Base-by-base conservation (phyloP, 345 rosid genomes). In the Populus tremula region DNA sequence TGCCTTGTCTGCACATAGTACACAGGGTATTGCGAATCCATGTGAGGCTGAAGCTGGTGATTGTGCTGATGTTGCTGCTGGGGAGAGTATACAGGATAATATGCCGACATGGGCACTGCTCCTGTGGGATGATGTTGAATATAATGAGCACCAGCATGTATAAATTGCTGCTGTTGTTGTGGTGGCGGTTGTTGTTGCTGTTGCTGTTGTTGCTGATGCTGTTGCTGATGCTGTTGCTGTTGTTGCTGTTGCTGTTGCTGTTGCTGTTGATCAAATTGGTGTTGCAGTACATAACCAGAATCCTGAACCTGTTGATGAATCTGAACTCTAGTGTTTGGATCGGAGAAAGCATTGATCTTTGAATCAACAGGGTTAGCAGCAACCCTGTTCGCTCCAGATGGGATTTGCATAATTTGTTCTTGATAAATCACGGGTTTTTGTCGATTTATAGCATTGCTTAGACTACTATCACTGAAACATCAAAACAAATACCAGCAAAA, bases 21-120 rank as follows among this genome's bases (percentile, higher is more conserved):
- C 62, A 93, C 76, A 3, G 93, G 93, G 71, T 93, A 93, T 74
- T 90, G 98, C 87, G 93, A 98, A 80, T 91, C 97, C 66, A 90
- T 84, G 79, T 91, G 98, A 59, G 83, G 90, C 13, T 83, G 90
- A 68, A 86, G 97, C 1, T 86, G 91, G 38, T 83, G 91, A 8
- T 84, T 68, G 17, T n/a, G 89, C 53, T 84, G 81, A 16, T 61
- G 91, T 54, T 90, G 96, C 74, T 93, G 98, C 84, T 90, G 98
- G 31, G 96, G 81, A 38, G 94, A 88, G 78, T 92, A 96, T 8
- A 93, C 83, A 38, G 89, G 89, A 78, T 89, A 91, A 85, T 96
- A 93, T 41, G 92, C 85, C 2, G 89, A 78, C 20, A 91, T 77
- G 0, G 96, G 96, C 80, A 87, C 82, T n/a, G 85, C 87, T 56